Evolutionary conservation across 805 yeast species (phyloP).

Genomic region (Metschnikowia sp.): DNA sequence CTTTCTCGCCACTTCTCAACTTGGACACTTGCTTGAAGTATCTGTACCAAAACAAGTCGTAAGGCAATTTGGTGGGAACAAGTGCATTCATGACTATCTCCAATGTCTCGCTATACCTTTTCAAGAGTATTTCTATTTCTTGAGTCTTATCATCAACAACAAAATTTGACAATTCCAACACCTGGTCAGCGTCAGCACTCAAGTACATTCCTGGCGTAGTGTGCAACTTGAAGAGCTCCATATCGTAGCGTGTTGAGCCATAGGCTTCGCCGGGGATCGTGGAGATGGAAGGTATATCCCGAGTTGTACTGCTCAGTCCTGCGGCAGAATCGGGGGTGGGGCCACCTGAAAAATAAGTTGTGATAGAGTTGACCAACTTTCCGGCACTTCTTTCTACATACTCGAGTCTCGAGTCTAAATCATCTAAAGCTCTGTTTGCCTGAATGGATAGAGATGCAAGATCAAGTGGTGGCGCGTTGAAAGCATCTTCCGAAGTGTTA

Average conservation of each 20-base stretch:
- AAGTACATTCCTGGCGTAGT: slow-evolving; percentile 26
- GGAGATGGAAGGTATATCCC: slow-evolving; percentile 1
- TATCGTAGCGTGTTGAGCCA: slow-evolving; percentile 38
- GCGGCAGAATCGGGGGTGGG: slow-evolving; percentile 22
- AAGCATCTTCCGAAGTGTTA: not conserved
- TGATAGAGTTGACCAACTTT: slow-evolving; percentile 52
- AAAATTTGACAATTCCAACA: slow-evolving; percentile 24
- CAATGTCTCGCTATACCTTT: slow-evolving; percentile 47
- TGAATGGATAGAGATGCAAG: slow-evolving; percentile 23
- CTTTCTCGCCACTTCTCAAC: slow-evolving; percentile 58
- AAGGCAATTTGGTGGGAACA: slow-evolving; percentile 63
- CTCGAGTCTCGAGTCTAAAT: slow-evolving; percentile 68
- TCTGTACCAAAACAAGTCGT: slow-evolving; percentile 69
- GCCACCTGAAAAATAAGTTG: slow-evolving; percentile 50
- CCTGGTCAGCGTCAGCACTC: slow-evolving; percentile 15
- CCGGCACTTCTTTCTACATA: slow-evolving; percentile 69
- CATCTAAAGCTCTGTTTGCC: slow-evolving; percentile 61
- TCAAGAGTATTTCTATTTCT: slow-evolving; percentile 48
- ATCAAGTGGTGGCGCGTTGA: slow-evolving; percentile 19
- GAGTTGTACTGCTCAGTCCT: not conserved
- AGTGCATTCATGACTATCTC: slow-evolving; percentile 52
- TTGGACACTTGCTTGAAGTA: slow-evolving; percentile 55
- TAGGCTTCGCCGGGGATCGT: slow-evolving; percentile 23
- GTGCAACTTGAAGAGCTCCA: slow-evolving; percentile 39
- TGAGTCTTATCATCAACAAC: slow-evolving; percentile 46